These are phyloP conservation scores for Trichosporon coremiiforme DNA, from an alignment of 1,284 basidiomycete genomes.

Conservation along the genomic window DNA sequence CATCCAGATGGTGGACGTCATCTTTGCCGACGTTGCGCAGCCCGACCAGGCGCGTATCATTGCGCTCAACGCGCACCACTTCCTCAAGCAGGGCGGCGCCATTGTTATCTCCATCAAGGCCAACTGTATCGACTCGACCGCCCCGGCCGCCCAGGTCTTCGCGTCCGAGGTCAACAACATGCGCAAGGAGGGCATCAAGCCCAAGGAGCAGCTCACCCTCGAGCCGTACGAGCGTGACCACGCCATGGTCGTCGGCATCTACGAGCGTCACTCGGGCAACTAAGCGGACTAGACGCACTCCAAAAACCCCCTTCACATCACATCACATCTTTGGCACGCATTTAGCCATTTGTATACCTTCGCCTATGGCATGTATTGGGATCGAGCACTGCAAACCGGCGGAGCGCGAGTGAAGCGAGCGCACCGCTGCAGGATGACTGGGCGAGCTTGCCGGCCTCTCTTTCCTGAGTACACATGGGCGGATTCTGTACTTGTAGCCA, in stretches of 20 bases:
- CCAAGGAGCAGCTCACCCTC: constrained; percentile 64
- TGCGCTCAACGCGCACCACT: constrained; percentile 87
- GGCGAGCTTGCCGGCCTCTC: no score
- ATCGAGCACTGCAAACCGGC: not conserved
- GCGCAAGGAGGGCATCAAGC: constrained; percentile 80
- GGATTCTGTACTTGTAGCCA: no score
- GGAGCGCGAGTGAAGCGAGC: constrained; percentile 8
- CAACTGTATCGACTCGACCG: constrained; percentile 96
- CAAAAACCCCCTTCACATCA: not conserved
- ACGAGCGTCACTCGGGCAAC: constrained; percentile 48
- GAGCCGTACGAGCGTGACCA: constrained; percentile 63
- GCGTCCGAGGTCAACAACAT: constrained; percentile 84
- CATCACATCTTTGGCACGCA: constrained; percentile 10
- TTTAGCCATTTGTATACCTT: constrained; percentile 19
- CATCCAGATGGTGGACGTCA: constrained; percentile 87
- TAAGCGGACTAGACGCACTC: not conserved
- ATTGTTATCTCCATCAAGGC: constrained; percentile 98
- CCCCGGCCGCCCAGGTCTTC: constrained; percentile 85
- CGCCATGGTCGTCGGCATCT: constrained; percentile 57
- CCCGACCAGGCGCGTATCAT: constrained; percentile 98
- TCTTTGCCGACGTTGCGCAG: constrained; percentile 98
- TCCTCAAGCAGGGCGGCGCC: constrained; percentile 93
- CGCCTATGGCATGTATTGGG: constrained; percentile 20
- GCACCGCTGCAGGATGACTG: no score
- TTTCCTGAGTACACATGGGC: no score